A percentile compares a stretch with the other conserved stretches of the same genome.
These are phyloP conservation scores for Claviceps sp. DNA, from an alignment of 2,329 filamentous ascomycete genomes.

Conservation along the genomic window DNA sequence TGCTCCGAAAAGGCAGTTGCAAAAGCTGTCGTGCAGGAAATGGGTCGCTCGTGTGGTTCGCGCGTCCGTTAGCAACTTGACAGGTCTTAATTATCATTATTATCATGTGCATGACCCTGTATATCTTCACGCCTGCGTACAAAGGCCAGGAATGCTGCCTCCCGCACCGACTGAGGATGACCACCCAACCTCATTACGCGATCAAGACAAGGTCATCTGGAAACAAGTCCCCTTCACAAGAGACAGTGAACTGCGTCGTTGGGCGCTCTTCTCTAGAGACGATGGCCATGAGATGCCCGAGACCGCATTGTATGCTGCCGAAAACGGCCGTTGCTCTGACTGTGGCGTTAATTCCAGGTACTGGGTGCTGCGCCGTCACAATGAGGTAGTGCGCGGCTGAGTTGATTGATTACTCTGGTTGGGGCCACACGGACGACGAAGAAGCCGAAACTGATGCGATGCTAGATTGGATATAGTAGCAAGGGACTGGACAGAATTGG, in stretches of 20 bases:
- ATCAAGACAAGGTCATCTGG: slow-evolving; percentile 35
- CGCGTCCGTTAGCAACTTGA: slow-evolving; percentile 22
- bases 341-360: slow-evolving; percentile 25
- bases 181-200: slow-evolving; percentile 27
- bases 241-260: slow-evolving; percentile 27
- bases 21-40: slow-evolving; percentile 23
- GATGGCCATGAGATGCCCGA: slow-evolving; percentile 24
- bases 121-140: slow-evolving; percentile 11
- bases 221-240: slow-evolving; percentile 33
- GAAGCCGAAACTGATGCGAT: neutral
- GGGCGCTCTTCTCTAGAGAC: slow-evolving; percentile 32
- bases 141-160: slow-evolving; percentile 21
- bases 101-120: slow-evolving; percentile 6
- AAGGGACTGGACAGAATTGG: too few species aligned
- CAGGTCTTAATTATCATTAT: slow-evolving; percentile 15
- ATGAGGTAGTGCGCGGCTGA: slow-evolving; percentile 9
- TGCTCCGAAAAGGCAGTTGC: slow-evolving; percentile 25
- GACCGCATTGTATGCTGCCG: slow-evolving; percentile 19
- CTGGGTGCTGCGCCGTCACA: slow-evolving; percentile 18
- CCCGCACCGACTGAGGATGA: slow-evolving; percentile 29
- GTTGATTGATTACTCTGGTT: neutral
- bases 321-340: slow-evolving; percentile 25
- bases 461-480: neutral
- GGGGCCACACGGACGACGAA: neutral
- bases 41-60: slow-evolving; percentile 34